Conservation (phyloP, 352 stramenopile genomes). For the Phytophthora macrochlamydospora region DNA sequence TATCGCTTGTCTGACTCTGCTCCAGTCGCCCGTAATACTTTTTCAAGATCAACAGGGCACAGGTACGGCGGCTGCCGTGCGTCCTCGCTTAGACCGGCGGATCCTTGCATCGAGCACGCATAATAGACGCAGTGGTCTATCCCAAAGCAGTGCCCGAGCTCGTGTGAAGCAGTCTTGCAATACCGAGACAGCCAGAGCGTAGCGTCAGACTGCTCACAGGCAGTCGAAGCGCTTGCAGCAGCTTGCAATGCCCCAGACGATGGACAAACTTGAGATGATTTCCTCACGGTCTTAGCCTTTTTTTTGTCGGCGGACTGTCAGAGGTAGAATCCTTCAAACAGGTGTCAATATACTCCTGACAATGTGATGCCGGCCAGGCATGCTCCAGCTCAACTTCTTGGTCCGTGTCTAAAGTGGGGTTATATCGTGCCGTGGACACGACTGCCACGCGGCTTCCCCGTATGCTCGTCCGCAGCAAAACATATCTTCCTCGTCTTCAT, state of each 20-base stretch:
- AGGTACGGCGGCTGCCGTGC: constrained; percentile 24
- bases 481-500: constrained; percentile 26
- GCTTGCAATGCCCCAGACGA: constrained; percentile 10
- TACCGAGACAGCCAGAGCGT: constrained; percentile 23
- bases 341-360: constrained; percentile 17
- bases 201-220: constrained; percentile 10
- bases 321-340: constrained; percentile 9
- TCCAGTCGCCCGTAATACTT: constrained; percentile 17
- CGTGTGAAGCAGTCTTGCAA: constrained; percentile 26
- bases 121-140: constrained; percentile 35
- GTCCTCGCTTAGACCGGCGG: constrained; percentile 26
- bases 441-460: constrained; percentile 28
- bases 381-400: constrained; percentile 27
- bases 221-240: constrained; percentile 15
- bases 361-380: constrained; percentile 26
- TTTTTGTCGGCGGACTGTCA: constrained; percentile 4
- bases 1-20: constrained; percentile 15
- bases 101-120: constrained; percentile 29
- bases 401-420: constrained; percentile 8
- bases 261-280: not conserved
- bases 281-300: constrained; percentile 8
- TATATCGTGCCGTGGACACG: constrained; percentile 26
- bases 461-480: constrained; percentile 31
- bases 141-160: constrained; percentile 29
- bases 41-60: constrained; percentile 26